Conservation (phyloP, 257 asterid genomes). For the Solanum ossicruentum region DNA sequence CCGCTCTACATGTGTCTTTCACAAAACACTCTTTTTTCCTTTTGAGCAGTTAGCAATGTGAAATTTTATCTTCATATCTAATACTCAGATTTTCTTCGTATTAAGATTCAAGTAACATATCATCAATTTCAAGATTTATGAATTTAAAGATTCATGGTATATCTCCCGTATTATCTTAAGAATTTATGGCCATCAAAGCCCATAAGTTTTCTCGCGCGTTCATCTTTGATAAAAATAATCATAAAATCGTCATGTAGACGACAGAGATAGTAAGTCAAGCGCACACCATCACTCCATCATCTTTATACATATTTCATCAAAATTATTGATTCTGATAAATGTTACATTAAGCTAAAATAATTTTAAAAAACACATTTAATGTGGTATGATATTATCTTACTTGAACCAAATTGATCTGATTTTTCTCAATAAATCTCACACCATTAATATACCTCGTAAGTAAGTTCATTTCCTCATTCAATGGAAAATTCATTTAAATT, state of each 20-base stretch:
- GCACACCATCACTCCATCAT: rapidly evolving
- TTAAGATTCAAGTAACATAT: background rate
- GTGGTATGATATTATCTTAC: background rate
- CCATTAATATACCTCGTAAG: background rate
- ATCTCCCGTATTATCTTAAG: rapidly evolving
- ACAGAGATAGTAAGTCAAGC: background rate
- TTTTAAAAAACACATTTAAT: background rate
- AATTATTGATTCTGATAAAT: background rate
- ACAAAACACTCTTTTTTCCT: background rate
- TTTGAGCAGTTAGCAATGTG: background rate
- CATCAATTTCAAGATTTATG: background rate
- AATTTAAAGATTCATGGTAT: background rate
- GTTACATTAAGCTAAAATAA: background rate
- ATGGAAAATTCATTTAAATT: background rate
- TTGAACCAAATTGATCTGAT: rapidly evolving
- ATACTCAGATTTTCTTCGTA: background rate
- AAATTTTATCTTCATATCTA: background rate
- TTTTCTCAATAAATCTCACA: background rate
- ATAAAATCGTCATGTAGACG: rapidly evolving
- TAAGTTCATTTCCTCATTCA: background rate
- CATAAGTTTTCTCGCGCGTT: background rate
- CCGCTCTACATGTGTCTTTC: no score
- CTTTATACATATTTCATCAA: background rate
- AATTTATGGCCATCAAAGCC: background rate
- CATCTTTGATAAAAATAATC: background rate